Evolutionary conservation across 164 flowering plant species (phyloP).

Genomic region (Sextonia rubra): DNA sequence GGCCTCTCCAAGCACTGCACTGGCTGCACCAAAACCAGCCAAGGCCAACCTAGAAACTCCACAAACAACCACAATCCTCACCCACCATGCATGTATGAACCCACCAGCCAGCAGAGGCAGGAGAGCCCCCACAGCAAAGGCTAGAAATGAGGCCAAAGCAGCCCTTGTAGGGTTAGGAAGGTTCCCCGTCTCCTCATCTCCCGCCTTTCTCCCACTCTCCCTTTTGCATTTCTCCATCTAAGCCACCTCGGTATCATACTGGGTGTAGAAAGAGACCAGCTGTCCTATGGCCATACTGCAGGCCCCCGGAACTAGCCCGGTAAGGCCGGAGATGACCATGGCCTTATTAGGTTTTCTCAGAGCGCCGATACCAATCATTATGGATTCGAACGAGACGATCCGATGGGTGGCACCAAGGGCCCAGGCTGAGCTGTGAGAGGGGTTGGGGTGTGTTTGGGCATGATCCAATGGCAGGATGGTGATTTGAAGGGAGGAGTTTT

Average conservation of each 20-base stretch:
- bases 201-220: not conserved
- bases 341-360: conserved; percentile 10
- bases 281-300: conserved; percentile 24
- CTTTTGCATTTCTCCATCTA: conserved; percentile 17
- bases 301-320: conserved; percentile 19
- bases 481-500: not conserved
- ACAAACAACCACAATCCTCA: conserved; percentile 13
- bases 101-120: conserved; percentile 16
- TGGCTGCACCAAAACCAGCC: too few relatives aligned
- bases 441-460: not conserved
- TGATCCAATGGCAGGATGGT: too few relatives aligned
- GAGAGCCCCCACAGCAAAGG: conserved; percentile 13
- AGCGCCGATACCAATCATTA: conserved; percentile 23
- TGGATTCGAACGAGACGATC: conserved; percentile 16
- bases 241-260: conserved; percentile 18
- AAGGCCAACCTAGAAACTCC: conserved; percentile 14
- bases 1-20: conserved; percentile 14
- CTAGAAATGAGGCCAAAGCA: conserved; percentile 14
- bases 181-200: not conserved
- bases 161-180: conserved; percentile 17
- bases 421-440: conserved; percentile 13
- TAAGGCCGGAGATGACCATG: conserved; percentile 16
- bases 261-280: conserved; percentile 21
- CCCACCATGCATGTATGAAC: conserved; percentile 14
- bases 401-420: conserved; percentile 22